Base-by-base conservation (phyloP, 75 land plant genomes). In the Gnetum montanum region DNA sequence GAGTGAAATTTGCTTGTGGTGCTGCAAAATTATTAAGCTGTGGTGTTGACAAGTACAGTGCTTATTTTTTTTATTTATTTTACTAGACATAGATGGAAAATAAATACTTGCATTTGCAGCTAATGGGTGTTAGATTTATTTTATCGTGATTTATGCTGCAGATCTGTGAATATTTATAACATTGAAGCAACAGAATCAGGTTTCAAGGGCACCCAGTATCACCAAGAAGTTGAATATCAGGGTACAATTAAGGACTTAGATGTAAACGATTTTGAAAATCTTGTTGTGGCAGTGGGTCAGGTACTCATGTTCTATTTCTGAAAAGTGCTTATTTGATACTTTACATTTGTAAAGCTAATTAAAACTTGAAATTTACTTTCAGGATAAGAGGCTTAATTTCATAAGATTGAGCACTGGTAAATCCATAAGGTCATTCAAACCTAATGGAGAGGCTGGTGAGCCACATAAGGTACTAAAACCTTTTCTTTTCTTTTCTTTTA, bases 201-300 rank as follows among this genome's bases (percentile, higher is more conserved):
- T 33, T 65, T 44, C 61, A 74, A 66, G 67, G 70, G 81, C 61
- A 62, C 50, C 12, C 73, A 73, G n/a, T 67, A 75, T 48, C 86
- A 78, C 58, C 79, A 77, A 18, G 75, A 82, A 55, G 49, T 72
- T 62, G 76, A 77, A 16, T 71, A 79, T 27, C 56, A 63, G 31
- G 90, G 86, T 20, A 74, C 76, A 24, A 65, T 85, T 7, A 71
- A 78, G 71, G 90, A 85, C 62, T 68, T 85, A 79, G 78, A 64
- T 43, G 43, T 79, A 46, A 76, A 85, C 56, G 71, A 75, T 16
- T 34, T 8, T 4, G 60, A 60, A 40, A 68, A 82, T 38, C 34
- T 69, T 58, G 90, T 30, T 7, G 66, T 82, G 2, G 79, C 90
- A 16, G 86, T 81, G 24, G 82, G 86, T 7, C 89, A 85, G 86